These are phyloP conservation scores for Priceomyces carsonii DNA, from an alignment of 805 yeast genomes.

Conservation along the genomic window DNA sequence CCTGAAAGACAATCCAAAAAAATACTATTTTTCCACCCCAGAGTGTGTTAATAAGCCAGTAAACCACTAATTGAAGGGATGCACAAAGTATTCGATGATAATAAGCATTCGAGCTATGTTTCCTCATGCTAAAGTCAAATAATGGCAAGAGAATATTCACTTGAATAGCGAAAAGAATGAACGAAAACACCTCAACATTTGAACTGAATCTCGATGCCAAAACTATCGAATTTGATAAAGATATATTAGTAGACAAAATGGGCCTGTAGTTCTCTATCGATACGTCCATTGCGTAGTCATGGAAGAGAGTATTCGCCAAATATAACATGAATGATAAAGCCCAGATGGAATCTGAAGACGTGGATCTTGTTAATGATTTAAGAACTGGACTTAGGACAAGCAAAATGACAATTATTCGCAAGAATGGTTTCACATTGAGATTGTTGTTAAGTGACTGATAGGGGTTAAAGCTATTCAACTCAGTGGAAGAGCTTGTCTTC, in stretches of 20 bases:
- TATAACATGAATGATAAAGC: constrained; percentile 82
- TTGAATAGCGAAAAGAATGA: constrained; percentile 72
- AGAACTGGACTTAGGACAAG: constrained; percentile 86
- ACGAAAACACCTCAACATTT: constrained; percentile 78
- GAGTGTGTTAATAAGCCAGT: constrained; percentile 25
- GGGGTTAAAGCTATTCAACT: constrained; percentile 1
- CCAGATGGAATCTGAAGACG: constrained; percentile 95
- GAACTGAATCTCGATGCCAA: constrained; percentile 83
- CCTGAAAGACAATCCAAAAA: constrained; percentile 53
- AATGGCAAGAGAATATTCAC: constrained; percentile 72
- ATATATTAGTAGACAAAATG: constrained; percentile 75
- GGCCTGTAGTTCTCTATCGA: constrained; percentile 35
- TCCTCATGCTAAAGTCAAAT: constrained; percentile 61
- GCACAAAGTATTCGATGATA: constrained; percentile 24
- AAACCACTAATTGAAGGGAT: constrained; percentile 16
- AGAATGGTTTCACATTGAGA: constrained; percentile 56
- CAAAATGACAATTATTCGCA: constrained; percentile 67
- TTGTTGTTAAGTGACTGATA: constrained; percentile 6
- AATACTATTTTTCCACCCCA: constrained; percentile 30
- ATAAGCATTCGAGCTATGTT: constrained; percentile 25
- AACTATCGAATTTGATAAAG: constrained; percentile 84
- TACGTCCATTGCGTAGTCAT: constrained; percentile 65
- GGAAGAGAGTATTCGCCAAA: constrained; percentile 62
- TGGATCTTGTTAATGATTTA: constrained; percentile 82
- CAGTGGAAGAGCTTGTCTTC: background rate